Base-by-base conservation (phyloP, 1,139 yeast species). In the Kodamaea arcana region DNA sequence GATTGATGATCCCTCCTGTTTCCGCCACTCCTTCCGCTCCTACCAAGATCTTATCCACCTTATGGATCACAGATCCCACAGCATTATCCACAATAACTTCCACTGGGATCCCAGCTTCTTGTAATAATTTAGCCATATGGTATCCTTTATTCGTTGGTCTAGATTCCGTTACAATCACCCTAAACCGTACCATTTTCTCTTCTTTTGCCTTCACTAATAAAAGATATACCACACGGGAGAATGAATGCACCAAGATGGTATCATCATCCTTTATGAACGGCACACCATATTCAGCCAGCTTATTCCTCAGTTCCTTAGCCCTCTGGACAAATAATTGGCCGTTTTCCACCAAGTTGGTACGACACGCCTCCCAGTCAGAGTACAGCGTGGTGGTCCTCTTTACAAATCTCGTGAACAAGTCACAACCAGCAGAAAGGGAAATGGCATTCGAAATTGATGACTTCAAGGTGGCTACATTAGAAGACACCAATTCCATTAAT, bases 1-100 rank as follows among this genome's bases (percentile, higher is more conserved):
- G 94, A 59, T 92, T 92, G 48, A 92, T 90, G 35, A 94, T 88
- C 25, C 99, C 99, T 38, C 99, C 99, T 57, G 94, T 83, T 66
- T 92, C 99, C 3, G 96, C 95, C 4, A 92, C 98, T 44, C 99
- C 99, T 61, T 92, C 98, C 1, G 98, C 98, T 37, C 99, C 99
- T 44, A 92, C 94, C 45, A 94, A 75, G 7, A 94, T 84, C 61
- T 92, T 90, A 62, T 90, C 95, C 11, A 90, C 90, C 56, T 83
- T 83, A 57, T 87, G 94, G 43, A 94, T 82, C 22, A 88, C 90
- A 48, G 82, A 87, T 0, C 97, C 97, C 11, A 92, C 97, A 5
- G 51, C 95, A 40, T 88, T 80, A 56, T 94, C 99, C 15, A 88
- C 94, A 39, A 94, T 83, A 35, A 88, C 72, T 36, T 88, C 83